A percentile compares a stretch with the other conserved stretches of the same genome.
Conservation (phyloP, 352 stramenopile genomes). For the Globisporangium viniferum region DNA sequence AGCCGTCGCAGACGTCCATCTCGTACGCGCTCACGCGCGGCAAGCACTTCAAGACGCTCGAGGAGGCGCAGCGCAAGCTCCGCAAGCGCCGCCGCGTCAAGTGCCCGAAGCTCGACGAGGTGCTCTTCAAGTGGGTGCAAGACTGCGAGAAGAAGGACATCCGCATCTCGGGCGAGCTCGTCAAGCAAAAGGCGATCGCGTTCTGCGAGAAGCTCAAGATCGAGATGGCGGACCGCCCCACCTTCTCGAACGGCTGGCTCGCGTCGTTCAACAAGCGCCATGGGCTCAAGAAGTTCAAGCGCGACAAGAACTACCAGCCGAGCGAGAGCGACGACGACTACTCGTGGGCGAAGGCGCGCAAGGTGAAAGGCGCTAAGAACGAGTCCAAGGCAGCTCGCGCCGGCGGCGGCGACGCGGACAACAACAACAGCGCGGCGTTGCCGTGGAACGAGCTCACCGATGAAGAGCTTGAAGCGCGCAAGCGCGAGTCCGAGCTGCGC, state of each 20-base stretch:
- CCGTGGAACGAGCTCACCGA: slow-evolving; percentile 18
- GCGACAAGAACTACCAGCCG: slow-evolving; percentile 15
- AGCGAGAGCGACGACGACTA: slow-evolving; percentile 21
- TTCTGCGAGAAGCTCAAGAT: slow-evolving; percentile 19
- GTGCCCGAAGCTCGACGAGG: slow-evolving; percentile 20
- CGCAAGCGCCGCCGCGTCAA: slow-evolving; percentile 20
- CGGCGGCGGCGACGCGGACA: background rate
- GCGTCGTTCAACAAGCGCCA: slow-evolving; percentile 74
- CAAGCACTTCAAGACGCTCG: slow-evolving; percentile 64
- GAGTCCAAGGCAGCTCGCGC: background rate
- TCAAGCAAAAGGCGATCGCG: slow-evolving; percentile 18
- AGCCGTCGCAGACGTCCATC: slow-evolving; percentile 80
- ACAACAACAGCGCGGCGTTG: background rate
- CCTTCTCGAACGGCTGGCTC: slow-evolving; percentile 84
- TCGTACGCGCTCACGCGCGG: slow-evolving; percentile 80
- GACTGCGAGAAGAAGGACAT: slow-evolving; percentile 20
- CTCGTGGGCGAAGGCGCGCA: slow-evolving; percentile 15
- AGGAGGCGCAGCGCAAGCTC: slow-evolving; percentile 70
- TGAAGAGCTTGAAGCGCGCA: slow-evolving; percentile 17
- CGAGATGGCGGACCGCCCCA: slow-evolving; percentile 10
- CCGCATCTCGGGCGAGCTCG: slow-evolving; percentile 22
- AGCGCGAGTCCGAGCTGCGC: slow-evolving; percentile 21
- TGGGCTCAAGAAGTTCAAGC: slow-evolving; percentile 24
- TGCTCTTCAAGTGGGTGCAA: slow-evolving; percentile 20
- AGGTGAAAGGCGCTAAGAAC: slow-evolving; percentile 2